A percentile compares a stretch with the other conserved stretches of the same genome.
Evolutionary conservation across 495 filamentous ascomycete genomes (phyloP).

Genomic region (Podospora sp.): DNA sequence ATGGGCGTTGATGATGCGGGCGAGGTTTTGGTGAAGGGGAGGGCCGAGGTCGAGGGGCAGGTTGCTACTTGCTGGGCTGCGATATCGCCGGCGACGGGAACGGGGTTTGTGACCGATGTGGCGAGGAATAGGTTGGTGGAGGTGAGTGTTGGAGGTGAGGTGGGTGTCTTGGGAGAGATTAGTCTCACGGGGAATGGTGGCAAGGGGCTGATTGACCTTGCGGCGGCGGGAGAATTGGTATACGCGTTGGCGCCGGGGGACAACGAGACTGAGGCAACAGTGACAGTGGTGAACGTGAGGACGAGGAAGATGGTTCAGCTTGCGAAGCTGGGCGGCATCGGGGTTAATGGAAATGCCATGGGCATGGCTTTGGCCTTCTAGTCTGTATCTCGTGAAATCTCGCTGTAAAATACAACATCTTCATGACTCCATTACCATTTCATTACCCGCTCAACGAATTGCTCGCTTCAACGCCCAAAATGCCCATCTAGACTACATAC

Average conservation of each 20-base stretch:
- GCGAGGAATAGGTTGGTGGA: conserved; percentile 55
- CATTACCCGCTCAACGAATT: not conserved
- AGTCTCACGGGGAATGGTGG: conserved; percentile 50
- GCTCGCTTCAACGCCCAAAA: not conserved
- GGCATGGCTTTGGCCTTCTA: conserved; percentile 31
- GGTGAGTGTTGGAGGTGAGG: conserved; percentile 44
- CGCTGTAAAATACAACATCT: not conserved
- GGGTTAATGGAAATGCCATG: conserved; percentile 35
- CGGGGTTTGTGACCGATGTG: conserved; percentile 59
- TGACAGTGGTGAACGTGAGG: conserved; percentile 48
- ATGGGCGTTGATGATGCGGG: conserved; percentile 27
- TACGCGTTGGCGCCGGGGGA: conserved; percentile 60
- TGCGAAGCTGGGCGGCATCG: conserved; percentile 36
- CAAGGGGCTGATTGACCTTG: conserved; percentile 57
- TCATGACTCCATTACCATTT: not conserved
- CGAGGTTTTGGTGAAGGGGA: conserved; percentile 4
- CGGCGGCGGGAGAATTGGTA: conserved; percentile 52
- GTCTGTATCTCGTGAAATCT: no score
- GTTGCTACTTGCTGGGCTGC: conserved; percentile 60
- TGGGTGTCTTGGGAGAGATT: conserved; percentile 42
- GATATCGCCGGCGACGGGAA: conserved; percentile 42
- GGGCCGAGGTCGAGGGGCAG: conserved; percentile 46
- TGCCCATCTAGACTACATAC: no score
- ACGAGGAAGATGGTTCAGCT: conserved; percentile 46
- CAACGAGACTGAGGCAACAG: conserved; percentile 44